phyloP scores from a whole-genome alignment of 2,329 filamentous ascomycete species.

The Aureobasidium sp. region DNA sequence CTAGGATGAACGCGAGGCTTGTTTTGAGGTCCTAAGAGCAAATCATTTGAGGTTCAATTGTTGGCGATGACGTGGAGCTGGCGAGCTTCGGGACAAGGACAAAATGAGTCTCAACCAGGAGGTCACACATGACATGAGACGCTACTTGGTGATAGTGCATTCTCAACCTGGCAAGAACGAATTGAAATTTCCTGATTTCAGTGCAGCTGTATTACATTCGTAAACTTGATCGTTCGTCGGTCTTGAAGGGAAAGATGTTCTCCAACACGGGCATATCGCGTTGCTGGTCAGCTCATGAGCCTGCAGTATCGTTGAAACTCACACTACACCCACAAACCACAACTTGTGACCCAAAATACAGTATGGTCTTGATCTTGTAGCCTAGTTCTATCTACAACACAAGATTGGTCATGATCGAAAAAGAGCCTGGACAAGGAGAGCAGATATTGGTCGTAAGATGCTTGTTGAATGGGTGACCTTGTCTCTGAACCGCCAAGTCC shows the following conservation, averaged over 20 bases:
- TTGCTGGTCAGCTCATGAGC: too few relatives aligned
- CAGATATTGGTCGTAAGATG: background rate
- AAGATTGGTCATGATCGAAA: background rate
- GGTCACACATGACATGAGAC: background rate
- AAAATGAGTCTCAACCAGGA: background rate
- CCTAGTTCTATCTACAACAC: too few relatives aligned
- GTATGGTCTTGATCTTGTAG: background rate
- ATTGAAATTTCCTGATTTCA: too few relatives aligned
- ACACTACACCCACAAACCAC: background rate
- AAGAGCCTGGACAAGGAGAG: background rate
- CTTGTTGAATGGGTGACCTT: background rate
- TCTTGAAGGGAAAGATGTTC: too few relatives aligned
- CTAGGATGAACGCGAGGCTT: background rate
- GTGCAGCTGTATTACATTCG: too few relatives aligned
- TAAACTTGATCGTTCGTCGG: too few relatives aligned
- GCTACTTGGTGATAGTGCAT: background rate
- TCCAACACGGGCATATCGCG: too few relatives aligned
- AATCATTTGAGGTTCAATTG: background rate
- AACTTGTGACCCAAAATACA: too few relatives aligned
- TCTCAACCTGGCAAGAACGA: background rate
- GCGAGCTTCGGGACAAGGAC: background rate
- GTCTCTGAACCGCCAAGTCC: background rate
- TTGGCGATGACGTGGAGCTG: background rate
- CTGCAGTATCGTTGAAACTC: background rate
- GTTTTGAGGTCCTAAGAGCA: background rate